A percentile compares a stretch with the other conserved stretches of the same genome.
These are phyloP conservation scores for Medakamo hakoo DNA, from an alignment of 139 green algal genomes.

Conservation along the genomic window DNA sequence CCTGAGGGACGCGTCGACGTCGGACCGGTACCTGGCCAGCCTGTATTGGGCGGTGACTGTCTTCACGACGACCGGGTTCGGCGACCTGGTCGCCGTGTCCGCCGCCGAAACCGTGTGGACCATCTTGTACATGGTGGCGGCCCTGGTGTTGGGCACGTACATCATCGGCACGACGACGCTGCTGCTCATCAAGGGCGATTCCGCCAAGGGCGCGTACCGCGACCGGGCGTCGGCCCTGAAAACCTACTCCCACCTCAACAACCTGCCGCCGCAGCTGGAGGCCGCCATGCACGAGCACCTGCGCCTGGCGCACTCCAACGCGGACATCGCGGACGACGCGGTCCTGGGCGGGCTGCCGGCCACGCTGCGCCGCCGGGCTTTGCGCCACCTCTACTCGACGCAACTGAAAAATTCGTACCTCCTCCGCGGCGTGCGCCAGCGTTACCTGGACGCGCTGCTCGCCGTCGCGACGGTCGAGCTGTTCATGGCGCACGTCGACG, in stretches of 20 bases:
- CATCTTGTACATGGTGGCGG: slow-evolving; percentile 25
- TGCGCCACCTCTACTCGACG: neutral
- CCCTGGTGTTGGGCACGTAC: slow-evolving; percentile 23
- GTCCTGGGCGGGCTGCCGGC: neutral
- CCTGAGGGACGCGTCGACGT: neutral
- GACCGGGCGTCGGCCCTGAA: slow-evolving; percentile 21
- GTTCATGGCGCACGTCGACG: slow-evolving; percentile 22
- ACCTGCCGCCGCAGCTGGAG: slow-evolving; percentile 20
- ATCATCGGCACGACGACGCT: slow-evolving; percentile 35
- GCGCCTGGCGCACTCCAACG: slow-evolving; percentile 36
- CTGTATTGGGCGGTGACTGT: slow-evolving; percentile 36
- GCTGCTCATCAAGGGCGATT: slow-evolving; percentile 31
- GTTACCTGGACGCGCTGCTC: slow-evolving; percentile 42
- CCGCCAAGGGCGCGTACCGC: slow-evolving; percentile 20
- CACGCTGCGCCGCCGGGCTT: neutral
- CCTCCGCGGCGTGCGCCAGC: slow-evolving; percentile 4
- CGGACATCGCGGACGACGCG: slow-evolving; percentile 32
- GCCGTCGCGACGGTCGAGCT: slow-evolving; percentile 26
- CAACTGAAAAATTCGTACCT: neutral
- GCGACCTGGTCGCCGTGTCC: slow-evolving; percentile 1
- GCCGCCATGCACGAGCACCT: slow-evolving; percentile 48
- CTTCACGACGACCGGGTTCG: slow-evolving; percentile 18
- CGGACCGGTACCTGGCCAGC: slow-evolving; percentile 4
- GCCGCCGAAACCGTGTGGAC: slow-evolving; percentile 3
- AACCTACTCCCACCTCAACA: slow-evolving; percentile 15